Evolutionary conservation across 192 early-diverging fungal species (phyloP).

Genomic region (Phlyctochytrium planicorne): DNA sequence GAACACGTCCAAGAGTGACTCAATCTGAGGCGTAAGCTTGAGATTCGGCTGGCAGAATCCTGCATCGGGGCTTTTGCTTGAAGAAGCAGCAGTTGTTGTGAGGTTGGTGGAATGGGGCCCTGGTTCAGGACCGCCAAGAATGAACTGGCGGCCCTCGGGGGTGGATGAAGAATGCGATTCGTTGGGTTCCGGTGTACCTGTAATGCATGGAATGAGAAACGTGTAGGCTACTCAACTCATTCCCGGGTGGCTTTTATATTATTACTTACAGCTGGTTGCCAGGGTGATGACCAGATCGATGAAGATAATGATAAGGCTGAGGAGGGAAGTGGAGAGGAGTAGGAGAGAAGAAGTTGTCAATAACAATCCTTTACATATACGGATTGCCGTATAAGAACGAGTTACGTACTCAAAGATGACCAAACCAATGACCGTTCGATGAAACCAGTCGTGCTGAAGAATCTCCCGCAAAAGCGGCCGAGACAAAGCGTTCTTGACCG

Average conservation of each 20-base stretch:
- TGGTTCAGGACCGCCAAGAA: background rate
- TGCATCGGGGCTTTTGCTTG: too few species aligned
- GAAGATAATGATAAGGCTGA: background rate
- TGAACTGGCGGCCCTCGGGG: background rate
- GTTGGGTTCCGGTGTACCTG: too few species aligned
- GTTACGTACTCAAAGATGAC: constrained; percentile 1
- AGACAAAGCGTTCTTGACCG: too few species aligned
- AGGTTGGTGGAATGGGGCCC: background rate
- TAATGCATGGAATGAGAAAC: too few species aligned
- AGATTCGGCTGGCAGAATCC: background rate
- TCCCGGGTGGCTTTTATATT: too few species aligned
- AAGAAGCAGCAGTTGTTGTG: too few species aligned
- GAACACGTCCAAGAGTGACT: background rate
- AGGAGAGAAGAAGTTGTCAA: background rate
- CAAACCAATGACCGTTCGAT: background rate
- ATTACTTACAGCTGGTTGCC: background rate
- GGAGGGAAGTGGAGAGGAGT: background rate
- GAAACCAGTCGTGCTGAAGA: background rate
- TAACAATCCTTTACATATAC: too few species aligned
- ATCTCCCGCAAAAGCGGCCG: too few species aligned
- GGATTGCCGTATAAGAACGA: background rate
- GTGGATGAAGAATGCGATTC: background rate
- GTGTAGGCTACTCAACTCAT: too few species aligned
- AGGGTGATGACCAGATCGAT: background rate
- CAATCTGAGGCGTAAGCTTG: background rate